Evolutionary conservation across 2,329 filamentous ascomycete species (phyloP).

Genomic region (Helicocarpus griseus): DNA sequence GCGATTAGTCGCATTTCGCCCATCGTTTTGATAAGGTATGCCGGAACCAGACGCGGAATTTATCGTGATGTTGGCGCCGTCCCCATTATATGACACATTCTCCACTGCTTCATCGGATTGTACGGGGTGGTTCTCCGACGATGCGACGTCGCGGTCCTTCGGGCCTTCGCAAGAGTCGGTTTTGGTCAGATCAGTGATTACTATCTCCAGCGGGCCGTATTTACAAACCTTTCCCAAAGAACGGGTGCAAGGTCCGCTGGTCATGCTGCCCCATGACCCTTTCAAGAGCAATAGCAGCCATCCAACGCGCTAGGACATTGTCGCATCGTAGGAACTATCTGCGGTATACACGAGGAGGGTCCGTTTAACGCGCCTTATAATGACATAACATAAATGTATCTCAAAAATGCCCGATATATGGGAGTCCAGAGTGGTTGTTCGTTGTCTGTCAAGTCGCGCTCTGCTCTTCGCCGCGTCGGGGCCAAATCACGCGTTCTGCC

Average conservation of each 20-base stretch:
- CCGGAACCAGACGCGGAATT: background rate
- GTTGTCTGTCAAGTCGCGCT: background rate
- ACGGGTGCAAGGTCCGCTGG: constrained; percentile 31
- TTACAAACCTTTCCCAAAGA: constrained; percentile 30
- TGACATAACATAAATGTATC: background rate
- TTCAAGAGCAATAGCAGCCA: constrained; percentile 5
- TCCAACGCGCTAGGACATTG: background rate
- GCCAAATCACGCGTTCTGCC: background rate
- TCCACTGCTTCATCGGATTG: background rate
- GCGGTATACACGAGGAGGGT: too few relatives aligned
- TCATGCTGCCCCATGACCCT: constrained; percentile 32
- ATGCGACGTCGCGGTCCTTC: constrained; percentile 1
- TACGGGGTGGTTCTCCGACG: background rate
- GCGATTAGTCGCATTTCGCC: background rate
- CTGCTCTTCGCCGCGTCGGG: background rate
- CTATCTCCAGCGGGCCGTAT: background rate
- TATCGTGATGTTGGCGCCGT: background rate
- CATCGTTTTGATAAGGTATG: background rate
- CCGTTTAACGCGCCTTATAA: background rate
- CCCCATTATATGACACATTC: background rate
- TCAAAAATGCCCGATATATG: too few relatives aligned
- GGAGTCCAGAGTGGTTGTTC: too few relatives aligned
- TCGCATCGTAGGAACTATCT: background rate
- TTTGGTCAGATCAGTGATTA: background rate
- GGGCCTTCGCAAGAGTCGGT: constrained; percentile 4